phyloP scores from a whole-genome alignment of 1,139 yeast species.

The Taphrina communis region DNA sequence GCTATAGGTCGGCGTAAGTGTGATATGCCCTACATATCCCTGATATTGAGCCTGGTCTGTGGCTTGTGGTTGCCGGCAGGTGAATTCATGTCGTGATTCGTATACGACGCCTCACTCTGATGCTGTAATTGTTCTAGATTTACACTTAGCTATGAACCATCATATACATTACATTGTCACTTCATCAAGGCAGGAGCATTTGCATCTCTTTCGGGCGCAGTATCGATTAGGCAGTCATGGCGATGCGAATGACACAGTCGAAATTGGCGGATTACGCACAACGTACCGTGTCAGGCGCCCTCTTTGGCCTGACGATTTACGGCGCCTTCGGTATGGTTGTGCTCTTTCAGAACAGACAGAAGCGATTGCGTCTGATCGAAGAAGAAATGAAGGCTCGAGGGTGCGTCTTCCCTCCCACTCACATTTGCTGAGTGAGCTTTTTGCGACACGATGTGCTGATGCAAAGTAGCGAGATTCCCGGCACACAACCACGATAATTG shows the following conservation, averaged over 20 bases:
- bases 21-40: no score
- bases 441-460: no score
- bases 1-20: no score
- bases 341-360: conserved; percentile 35
- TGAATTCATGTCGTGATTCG: neutral
- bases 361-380: conserved; percentile 31
- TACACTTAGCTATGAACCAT: no score
- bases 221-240: no score
- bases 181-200: neutral
- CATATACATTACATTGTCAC: neutral
- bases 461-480: conserved; percentile 19
- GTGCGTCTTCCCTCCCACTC: conserved; percentile 1
- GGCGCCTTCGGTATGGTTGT: conserved; percentile 39
- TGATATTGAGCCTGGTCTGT: no score
- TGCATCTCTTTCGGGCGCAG: no score
- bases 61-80: no score
- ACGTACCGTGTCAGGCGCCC: conserved; percentile 34
- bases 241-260: conserved; percentile 35
- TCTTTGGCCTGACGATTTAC: conserved; percentile 34
- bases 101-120: conserved; percentile 16
- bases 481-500: conserved; percentile 15
- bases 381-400: conserved; percentile 37
- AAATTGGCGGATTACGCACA: conserved; percentile 38
- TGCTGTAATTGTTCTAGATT: conserved; percentile 4
- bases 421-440: neutral